phyloP scores from a whole-genome alignment of 2,329 filamentous ascomycete species.

The Penicillium sp. region DNA sequence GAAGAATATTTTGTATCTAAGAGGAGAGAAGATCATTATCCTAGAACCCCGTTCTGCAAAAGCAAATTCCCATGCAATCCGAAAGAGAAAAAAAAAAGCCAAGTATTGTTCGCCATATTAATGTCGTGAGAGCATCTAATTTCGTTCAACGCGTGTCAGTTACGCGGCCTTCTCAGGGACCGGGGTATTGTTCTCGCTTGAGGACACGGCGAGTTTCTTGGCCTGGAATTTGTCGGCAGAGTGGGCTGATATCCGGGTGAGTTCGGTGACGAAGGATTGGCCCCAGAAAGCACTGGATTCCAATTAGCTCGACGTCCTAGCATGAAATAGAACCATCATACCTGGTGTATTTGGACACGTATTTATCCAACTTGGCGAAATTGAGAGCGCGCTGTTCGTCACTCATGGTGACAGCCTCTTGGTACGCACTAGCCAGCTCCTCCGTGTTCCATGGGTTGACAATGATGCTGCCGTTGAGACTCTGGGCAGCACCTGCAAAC shows the following conservation, averaged over 20 bases:
- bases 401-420: constrained; percentile 95
- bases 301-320: constrained; percentile 19
- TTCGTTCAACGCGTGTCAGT: constrained; percentile 9
- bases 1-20: constrained; percentile 8
- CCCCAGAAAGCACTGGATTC: constrained; percentile 81
- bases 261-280: constrained; percentile 82
- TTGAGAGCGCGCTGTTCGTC: constrained; percentile 82
- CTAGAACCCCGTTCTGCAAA: constrained; percentile 3
- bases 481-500: constrained; percentile 93
- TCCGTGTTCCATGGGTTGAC: constrained; percentile 99
- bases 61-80: constrained; percentile 12
- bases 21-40: constrained; percentile 12
- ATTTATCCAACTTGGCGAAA: constrained; percentile 88
- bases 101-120: constrained; percentile 27
- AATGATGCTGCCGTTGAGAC: constrained; percentile 86
- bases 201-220: constrained; percentile 25
- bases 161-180: not conserved
- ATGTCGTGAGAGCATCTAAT: constrained; percentile 27
- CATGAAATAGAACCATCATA: constrained; percentile 29
- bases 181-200: not conserved
- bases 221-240: constrained; percentile 38
- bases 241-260: constrained; percentile 58
- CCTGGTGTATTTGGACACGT: constrained; percentile 96
- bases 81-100: constrained; percentile 10
- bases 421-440: constrained; percentile 86